Evolutionary conservation across 1,284 basidiomycete species (phyloP), one percentile per base, ranked within the genome.

Genomic region (Stygiomarasmius scandens): DNA sequence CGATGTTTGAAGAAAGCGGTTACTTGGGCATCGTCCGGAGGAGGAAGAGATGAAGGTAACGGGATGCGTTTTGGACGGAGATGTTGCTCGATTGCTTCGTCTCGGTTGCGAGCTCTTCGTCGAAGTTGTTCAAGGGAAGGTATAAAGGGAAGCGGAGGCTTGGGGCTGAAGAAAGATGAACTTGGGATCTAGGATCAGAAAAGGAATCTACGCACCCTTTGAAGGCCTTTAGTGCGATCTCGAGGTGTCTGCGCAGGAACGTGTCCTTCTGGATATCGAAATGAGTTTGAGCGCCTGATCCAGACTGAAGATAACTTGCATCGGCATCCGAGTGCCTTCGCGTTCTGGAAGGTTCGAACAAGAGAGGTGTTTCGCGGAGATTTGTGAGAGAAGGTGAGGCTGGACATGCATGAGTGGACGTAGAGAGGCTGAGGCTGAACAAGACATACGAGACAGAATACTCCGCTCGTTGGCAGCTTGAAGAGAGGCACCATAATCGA

Each of bases 1-100:
- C 73, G 75, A 68, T 84, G 86, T 14, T 67, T 66, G 27, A 93
- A 69, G 12, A 90, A 63, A 1, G 63, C 67, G 16, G 81, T 70
- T 2, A 93, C 89, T 47, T 56, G 55, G 27, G 32, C 49, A 19
- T 56, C 51, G 45, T 58, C 52, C 51, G 52, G 49, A 44, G 48
- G 46, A 41, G 50, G 59, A 20, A 55, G 46, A 22, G 56, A 52
- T 36, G 50, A 50, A 19, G 54, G 58, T 9, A 60, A 52, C 19
- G 58, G 58, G 10, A 32, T 14, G 12, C 52, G 58, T 60, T 54
- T 56, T 23, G 58, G 58, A 25, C 58, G 51, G 34, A 60, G 52
- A 25, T 54, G 54, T 27, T 60, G 55, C 24, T 60, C 58, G 23
- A 60, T 60, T 5, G 43, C 38, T 9, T 56, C 51, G 24, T 60